A percentile compares a stretch with the other conserved stretches of the same genome.
These are phyloP conservation scores for Exidia glandulosa DNA, from an alignment of 768 basidiomycete species.

Conservation along the genomic window DNA sequence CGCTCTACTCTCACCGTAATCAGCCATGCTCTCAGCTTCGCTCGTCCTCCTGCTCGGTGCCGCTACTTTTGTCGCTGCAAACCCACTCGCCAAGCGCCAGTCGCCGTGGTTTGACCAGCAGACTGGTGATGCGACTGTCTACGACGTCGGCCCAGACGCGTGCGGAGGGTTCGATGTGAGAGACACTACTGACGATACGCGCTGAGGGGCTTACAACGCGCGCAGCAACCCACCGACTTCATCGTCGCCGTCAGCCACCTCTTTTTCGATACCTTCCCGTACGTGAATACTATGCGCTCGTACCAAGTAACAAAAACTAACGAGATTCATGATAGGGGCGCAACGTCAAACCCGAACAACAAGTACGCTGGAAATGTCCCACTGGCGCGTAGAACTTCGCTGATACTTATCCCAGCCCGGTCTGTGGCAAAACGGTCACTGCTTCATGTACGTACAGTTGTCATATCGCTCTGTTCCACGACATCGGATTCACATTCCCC, in stretches of 20 bases:
- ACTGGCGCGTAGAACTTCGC: neutral
- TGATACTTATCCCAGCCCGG: neutral
- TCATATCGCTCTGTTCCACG: too few relatives aligned
- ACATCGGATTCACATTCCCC: neutral
- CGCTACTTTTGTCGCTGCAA: too few relatives aligned
- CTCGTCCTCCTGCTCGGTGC: too few relatives aligned
- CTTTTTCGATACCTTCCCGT: constrained; percentile 29
- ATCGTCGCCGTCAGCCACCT: constrained; percentile 26
- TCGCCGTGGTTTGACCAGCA: too few relatives aligned
- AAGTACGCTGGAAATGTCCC: constrained; percentile 6
- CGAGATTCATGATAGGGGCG: neutral
- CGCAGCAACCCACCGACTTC: constrained; percentile 9
- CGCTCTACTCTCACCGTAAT: too few relatives aligned
- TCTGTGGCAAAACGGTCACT: neutral
- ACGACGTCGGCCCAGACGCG: constrained; percentile 26
- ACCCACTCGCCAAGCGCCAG: too few relatives aligned
- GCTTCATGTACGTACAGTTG: neutral
- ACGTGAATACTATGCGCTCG: constrained; percentile 6
- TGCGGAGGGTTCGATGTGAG: constrained; percentile 25
- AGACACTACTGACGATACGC: neutral
- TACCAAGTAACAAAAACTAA: too few relatives aligned
- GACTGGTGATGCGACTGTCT: constrained; percentile 17
- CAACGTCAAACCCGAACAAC: constrained; percentile 17
- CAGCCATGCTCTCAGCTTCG: too few relatives aligned
- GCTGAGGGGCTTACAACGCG: neutral